Evolutionary conservation across 2,329 filamentous ascomycete genomes (phyloP).

Genomic region (Emergomyces africanus): DNA sequence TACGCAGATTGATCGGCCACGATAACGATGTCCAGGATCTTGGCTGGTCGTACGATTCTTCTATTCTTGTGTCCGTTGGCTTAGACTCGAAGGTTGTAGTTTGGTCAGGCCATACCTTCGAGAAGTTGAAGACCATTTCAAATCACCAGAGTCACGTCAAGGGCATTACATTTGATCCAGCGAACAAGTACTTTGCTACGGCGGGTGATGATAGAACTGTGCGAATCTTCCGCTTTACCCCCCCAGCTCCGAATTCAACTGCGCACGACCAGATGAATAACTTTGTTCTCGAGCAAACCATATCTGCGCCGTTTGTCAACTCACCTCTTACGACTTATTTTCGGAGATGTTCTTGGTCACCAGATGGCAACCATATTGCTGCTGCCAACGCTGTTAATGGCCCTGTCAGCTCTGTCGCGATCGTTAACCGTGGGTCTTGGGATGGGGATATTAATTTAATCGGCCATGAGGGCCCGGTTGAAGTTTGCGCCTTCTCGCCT

Average conservation of each 20-base stretch:
- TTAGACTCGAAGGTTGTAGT: slow-evolving; percentile 96
- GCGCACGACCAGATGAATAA: slow-evolving; percentile 95
- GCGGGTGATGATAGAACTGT: slow-evolving; percentile 94
- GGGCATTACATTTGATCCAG: slow-evolving; percentile 94
- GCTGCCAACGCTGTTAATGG: slow-evolving; percentile 96
- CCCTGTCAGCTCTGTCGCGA: slow-evolving; percentile 91
- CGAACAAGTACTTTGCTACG: slow-evolving; percentile 98
- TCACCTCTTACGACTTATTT: slow-evolving; percentile 97
- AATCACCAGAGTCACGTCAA: slow-evolving; percentile 97
- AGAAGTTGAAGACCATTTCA: slow-evolving; percentile 88
- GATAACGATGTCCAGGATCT: slow-evolving; percentile 98
- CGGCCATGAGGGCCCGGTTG: slow-evolving; percentile 90
- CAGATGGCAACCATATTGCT: slow-evolving; percentile 92
- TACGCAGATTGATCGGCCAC: slow-evolving; percentile 84
- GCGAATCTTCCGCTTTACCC: slow-evolving; percentile 90
- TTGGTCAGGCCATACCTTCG: slow-evolving; percentile 96
- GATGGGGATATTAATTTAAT: slow-evolving; percentile 96
- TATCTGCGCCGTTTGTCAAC: slow-evolving; percentile 72
- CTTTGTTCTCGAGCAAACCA: slow-evolving; percentile 88
- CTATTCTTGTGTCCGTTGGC: slow-evolving; percentile 88
- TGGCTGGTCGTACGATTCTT: slow-evolving; percentile 93
- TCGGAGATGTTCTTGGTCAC: slow-evolving; percentile 91
- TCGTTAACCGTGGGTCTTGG: slow-evolving; percentile 85
- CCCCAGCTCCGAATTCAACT: slow-evolving; percentile 79
- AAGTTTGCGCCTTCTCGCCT: slow-evolving; percentile 95